phyloP scores from a whole-genome alignment of 75 land plant species.

The Selaginella moellendorffii region DNA sequence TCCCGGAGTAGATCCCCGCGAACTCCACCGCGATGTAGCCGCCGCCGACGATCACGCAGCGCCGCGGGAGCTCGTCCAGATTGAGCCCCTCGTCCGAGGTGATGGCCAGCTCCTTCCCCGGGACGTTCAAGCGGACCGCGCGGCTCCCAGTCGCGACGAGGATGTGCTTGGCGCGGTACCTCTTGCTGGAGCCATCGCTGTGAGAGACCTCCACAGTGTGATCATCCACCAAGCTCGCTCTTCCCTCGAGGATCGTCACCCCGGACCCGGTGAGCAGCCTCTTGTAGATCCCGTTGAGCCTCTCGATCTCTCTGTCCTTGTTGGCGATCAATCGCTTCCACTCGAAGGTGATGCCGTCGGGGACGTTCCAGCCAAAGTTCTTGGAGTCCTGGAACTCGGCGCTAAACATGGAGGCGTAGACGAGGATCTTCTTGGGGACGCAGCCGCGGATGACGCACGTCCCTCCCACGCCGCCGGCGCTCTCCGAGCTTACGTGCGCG shows the following conservation, averaged over 20 bases:
- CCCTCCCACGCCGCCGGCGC: slow-evolving; percentile 81
- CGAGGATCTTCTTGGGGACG: slow-evolving; percentile 95
- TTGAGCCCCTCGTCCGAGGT: slow-evolving; percentile 93
- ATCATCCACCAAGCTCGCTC: slow-evolving; percentile 59
- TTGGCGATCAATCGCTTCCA: slow-evolving; percentile 86
- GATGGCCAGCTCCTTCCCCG: slow-evolving; percentile 82
- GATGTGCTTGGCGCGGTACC: slow-evolving; percentile 65
- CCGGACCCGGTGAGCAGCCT: slow-evolving; percentile 61
- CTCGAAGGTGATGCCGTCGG: slow-evolving; percentile 53
- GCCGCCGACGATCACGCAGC: slow-evolving; percentile 70
- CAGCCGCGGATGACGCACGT: slow-evolving; percentile 99
- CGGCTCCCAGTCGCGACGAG: slow-evolving; percentile 89
- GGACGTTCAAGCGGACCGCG: slow-evolving; percentile 55
- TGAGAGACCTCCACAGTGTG: slow-evolving; percentile 65
- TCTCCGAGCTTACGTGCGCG: slow-evolving; percentile 79
- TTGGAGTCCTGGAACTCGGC: slow-evolving; percentile 84
- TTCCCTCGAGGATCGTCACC: slow-evolving; percentile 69
- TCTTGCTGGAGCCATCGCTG: slow-evolving; percentile 39
- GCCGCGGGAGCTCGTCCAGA: slow-evolving; percentile 76
- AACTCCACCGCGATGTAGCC: slow-evolving; percentile 99
- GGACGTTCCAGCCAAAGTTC: slow-evolving; percentile 78
- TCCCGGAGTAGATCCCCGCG: slow-evolving; percentile 82
- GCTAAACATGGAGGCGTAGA: slow-evolving; percentile 70
- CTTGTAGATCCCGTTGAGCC: slow-evolving; percentile 85
- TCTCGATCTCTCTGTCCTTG: slow-evolving; percentile 77